Evolutionary conservation across 2,329 filamentous ascomycete species (phyloP), one percentile per base, ranked within the genome.

Genomic region (Venturia aucupariae): DNA sequence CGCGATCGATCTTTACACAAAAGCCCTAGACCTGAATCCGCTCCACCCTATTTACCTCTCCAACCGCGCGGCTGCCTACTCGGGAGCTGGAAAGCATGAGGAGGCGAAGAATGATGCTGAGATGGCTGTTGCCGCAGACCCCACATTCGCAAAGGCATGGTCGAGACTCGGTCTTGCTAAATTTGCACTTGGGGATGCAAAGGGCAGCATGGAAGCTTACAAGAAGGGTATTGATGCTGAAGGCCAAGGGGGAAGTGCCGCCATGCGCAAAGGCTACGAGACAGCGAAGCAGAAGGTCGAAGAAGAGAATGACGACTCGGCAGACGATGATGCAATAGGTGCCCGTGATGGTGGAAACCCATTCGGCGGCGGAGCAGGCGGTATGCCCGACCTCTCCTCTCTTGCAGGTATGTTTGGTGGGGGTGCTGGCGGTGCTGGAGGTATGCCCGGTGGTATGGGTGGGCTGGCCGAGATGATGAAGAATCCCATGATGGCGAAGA

Each of bases 401-500:
- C 69, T 78, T 38, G 78, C 79, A 15, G 72, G 75, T 39, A 80
- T 81, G 79, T 71, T 81, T 19, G 80, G 75, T 41, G 85, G 81
- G 32, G 84, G 81, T 24, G 86, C 81, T 30, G 86, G 81, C 17
- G 82, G 78, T 32, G 85, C 78, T 11, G 87, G 84, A 5, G 87
- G 83, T 24, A 86, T 80, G 8, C 88, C 88, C 62, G 51, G 51
- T n/a, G 90, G 90, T 64, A 94, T 96, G 89, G 92, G 92, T 15
- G 93, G 97, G 75, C 81, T 99, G 30, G 79, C 85, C 68, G 85
- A 85, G 68, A 87, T 99, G 75, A 96, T 97, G 92, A 92, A 82
- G 81, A 99, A 97, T 80, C 94, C 94, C 64, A 97, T 97, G 94
- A 96, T 99, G 79, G 86, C 92, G 61, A 90, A 84, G 79, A 97